Conservation (phyloP, 352 stramenopile genomes). For the Phytophthora lateralis region DNA sequence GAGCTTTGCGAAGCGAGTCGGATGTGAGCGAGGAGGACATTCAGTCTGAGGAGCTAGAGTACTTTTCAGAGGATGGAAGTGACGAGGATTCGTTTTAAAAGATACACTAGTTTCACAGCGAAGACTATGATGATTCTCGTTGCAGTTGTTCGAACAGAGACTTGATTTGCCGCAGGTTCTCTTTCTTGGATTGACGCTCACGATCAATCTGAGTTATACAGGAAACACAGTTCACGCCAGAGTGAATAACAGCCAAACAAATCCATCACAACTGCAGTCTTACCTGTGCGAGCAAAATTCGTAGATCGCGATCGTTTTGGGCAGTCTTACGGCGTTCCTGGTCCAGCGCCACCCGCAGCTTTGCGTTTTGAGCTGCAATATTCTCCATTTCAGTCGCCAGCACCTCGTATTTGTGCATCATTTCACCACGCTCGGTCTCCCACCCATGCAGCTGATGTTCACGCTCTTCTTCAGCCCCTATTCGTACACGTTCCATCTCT, state of each 20-base stretch:
- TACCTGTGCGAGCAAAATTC: slow-evolving; percentile 66
- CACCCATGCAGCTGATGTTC: slow-evolving; percentile 40
- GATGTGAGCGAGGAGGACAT: slow-evolving; percentile 73
- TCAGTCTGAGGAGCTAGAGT: slow-evolving; percentile 80
- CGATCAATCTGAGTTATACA: slow-evolving; percentile 53
- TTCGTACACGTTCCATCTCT: slow-evolving; percentile 40
- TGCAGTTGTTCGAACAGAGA: slow-evolving; percentile 79
- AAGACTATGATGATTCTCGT: slow-evolving; percentile 45
- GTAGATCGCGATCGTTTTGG: slow-evolving; percentile 71
- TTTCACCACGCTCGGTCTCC: slow-evolving; percentile 38
- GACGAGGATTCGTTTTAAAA: slow-evolving; percentile 85
- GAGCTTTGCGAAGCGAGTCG: slow-evolving; percentile 45
- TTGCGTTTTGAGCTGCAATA: slow-evolving; percentile 53
- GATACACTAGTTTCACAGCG: slow-evolving; percentile 1
- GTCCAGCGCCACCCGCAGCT: slow-evolving; percentile 51
- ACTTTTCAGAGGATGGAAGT: slow-evolving; percentile 82
- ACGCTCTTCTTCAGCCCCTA: slow-evolving; percentile 41
- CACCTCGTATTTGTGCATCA: slow-evolving; percentile 50
- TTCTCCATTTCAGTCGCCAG: slow-evolving; percentile 49
- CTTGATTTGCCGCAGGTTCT: slow-evolving; percentile 77
- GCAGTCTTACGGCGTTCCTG: slow-evolving; percentile 47
- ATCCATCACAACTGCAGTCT: background rate
- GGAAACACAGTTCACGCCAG: background rate
- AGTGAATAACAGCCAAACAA: background rate
- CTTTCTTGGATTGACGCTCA: slow-evolving; percentile 70